These are phyloP conservation scores for Hypoxylon perforatum DNA, from an alignment of 495 filamentous ascomycete genomes.

Conservation along the genomic window DNA sequence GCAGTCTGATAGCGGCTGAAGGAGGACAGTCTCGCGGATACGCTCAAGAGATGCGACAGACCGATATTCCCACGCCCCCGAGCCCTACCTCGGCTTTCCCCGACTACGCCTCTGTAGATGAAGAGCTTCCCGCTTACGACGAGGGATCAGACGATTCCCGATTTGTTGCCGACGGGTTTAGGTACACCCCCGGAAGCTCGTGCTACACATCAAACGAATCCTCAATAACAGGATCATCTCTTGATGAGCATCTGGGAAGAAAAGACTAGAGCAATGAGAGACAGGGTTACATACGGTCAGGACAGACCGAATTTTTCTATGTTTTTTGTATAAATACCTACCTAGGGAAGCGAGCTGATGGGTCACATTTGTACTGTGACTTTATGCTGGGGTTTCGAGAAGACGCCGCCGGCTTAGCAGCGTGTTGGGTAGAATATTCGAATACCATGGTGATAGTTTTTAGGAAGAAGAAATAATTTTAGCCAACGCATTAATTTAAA, in stretches of 20 bases:
- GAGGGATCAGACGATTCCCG: constrained; percentile 40
- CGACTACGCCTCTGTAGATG: constrained; percentile 48
- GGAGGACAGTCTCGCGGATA: constrained; percentile 45
- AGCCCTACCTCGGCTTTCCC: constrained; percentile 45
- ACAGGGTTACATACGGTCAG: neutral
- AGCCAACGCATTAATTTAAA: too few relatives aligned
- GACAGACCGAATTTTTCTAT: neutral
- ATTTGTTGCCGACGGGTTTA: constrained; percentile 50
- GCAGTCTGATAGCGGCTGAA: constrained; percentile 57
- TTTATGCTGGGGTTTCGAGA: too few relatives aligned
- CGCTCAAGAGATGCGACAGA: constrained; percentile 15
- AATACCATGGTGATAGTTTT: too few relatives aligned
- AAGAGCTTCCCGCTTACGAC: constrained; percentile 52
- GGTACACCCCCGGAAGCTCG: constrained; percentile 46
- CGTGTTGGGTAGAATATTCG: too few relatives aligned
- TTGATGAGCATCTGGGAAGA: constrained; percentile 43
- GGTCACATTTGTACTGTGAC: too few relatives aligned
- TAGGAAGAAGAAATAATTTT: too few relatives aligned
- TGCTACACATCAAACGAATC: constrained; percentile 33
- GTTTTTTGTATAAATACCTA: constrained; percentile 17
- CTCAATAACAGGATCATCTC: constrained; percentile 36
- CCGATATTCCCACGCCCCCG: constrained; percentile 27
- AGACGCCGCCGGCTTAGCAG: too few relatives aligned
- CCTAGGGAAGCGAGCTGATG: neutral
- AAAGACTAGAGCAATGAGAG: constrained; percentile 29